phyloP scores from a whole-genome alignment of 495 filamentous ascomycete species.

The Hypomontagnella submonticulosa region DNA sequence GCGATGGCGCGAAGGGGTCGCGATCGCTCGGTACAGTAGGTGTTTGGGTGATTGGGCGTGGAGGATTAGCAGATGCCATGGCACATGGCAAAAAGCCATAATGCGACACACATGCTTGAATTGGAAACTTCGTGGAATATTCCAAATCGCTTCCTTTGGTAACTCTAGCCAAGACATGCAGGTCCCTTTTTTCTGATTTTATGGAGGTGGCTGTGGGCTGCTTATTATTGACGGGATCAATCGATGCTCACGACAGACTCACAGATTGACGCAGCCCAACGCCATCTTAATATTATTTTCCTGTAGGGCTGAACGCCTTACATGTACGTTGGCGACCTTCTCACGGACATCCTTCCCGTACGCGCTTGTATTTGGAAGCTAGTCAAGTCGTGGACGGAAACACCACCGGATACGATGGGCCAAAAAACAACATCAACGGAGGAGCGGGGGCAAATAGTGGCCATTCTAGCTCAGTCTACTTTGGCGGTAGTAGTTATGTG shows the following conservation, averaged over 20 bases:
- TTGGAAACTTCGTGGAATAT: conserved; percentile 31
- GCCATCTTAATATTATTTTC: neutral
- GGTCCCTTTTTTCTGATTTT: conserved; percentile 21
- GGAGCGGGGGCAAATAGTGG: too few relatives aligned
- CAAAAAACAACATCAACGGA: too few relatives aligned
- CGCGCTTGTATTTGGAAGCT: too few relatives aligned
- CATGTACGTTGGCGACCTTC: neutral
- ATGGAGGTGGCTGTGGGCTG: conserved; percentile 41
- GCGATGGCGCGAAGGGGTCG: conserved; percentile 1
- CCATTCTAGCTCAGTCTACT: too few relatives aligned
- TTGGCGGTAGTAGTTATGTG: too few relatives aligned
- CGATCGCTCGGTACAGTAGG: neutral
- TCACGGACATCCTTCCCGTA: neutral
- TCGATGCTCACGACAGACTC: conserved; percentile 4
- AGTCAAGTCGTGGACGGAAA: too few relatives aligned
- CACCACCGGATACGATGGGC: too few relatives aligned
- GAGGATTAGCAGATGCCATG: neutral
- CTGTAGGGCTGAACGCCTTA: conserved; percentile 33
- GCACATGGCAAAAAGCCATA: conserved; percentile 3
- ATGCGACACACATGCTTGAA: conserved; percentile 20
- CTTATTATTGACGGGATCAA: conserved; percentile 28
- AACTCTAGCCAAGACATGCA: conserved; percentile 35
- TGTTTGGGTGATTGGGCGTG: conserved; percentile 2
- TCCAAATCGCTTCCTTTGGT: conserved; percentile 21
- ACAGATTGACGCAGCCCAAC: conserved; percentile 3